phyloP scores from a whole-genome alignment of 441 rosid species.

The Iberis amara region DNA sequence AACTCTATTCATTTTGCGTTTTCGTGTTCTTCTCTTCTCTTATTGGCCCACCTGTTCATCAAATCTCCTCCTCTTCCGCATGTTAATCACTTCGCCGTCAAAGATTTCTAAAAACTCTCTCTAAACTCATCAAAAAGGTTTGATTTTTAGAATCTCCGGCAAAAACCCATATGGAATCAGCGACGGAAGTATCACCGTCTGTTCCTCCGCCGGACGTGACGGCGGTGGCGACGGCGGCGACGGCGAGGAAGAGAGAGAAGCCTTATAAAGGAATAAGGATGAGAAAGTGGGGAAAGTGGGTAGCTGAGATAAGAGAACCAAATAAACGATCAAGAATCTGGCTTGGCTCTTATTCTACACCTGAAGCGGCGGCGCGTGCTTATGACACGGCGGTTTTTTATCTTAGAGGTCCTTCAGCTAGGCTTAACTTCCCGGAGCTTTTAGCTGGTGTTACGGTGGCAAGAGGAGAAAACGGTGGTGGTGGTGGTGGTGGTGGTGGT shows the following conservation, averaged over 20 bases:
- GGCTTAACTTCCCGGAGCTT: constrained; percentile 80
- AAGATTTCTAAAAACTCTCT: too few species aligned
- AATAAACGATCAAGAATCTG: constrained; percentile 77
- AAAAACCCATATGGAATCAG: constrained; percentile 27
- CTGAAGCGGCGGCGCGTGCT: constrained; percentile 78
- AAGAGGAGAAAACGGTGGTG: constrained; percentile 16
- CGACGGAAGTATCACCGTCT: constrained; percentile 19
- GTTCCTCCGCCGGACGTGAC: constrained; percentile 4
- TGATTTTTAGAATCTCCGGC: constrained; percentile 7
- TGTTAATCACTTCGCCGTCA: constrained; percentile 35
- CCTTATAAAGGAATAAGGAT: constrained; percentile 78
- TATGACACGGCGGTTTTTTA: constrained; percentile 80
- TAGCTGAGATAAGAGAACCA: constrained; percentile 85
- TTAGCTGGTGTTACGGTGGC: constrained; percentile 40
- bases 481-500: constrained; percentile 19
- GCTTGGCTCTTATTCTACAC: constrained; percentile 83
- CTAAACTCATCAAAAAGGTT: too few species aligned
- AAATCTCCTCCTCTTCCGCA: constrained; percentile 29
- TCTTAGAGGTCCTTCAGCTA: constrained; percentile 73
- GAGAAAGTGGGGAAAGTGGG: constrained; percentile 97
- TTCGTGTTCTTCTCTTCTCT: constrained; percentile 34
- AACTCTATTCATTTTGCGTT: constrained; percentile 25
- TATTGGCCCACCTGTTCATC: constrained; percentile 37
- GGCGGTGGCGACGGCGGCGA: constrained; percentile 11
- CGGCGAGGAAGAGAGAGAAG: constrained; percentile 44